A percentile compares a stretch with the other conserved stretches of the same genome.
phyloP scores from a whole-genome alignment of 2,329 filamentous ascomycete species.

The Nemania sp. region DNA sequence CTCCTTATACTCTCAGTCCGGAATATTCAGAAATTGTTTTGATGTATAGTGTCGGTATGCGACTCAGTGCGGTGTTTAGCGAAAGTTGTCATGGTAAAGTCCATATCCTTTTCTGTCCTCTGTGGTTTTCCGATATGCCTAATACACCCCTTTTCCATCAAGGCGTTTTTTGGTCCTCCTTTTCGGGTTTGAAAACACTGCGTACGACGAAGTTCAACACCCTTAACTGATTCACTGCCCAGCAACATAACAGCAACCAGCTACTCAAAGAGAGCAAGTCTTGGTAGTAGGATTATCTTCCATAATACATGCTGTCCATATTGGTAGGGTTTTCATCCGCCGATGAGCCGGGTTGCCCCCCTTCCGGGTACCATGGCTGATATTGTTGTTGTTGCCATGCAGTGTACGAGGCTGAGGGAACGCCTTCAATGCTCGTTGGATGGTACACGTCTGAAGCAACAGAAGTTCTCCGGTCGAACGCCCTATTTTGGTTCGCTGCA shows the following conservation, averaged over 20 bases:
- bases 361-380: conserved; percentile 41
- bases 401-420: conserved; percentile 44
- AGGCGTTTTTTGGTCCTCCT: neutral
- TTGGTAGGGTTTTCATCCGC: conserved; percentile 28
- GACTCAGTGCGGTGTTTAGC: too few relatives aligned
- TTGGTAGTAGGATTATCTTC: conserved; percentile 2
- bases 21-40: too few relatives aligned
- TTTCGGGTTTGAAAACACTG: too few relatives aligned
- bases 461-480: conserved; percentile 50
- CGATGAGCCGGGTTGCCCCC: conserved; percentile 32
- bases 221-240: neutral
- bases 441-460: conserved; percentile 50
- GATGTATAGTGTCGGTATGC: too few relatives aligned
- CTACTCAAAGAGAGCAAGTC: neutral
- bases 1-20: too few relatives aligned
- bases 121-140: too few relatives aligned
- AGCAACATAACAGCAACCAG: neutral
- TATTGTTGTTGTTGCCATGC: conserved; percentile 51
- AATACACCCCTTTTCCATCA: too few relatives aligned
- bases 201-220: too few relatives aligned
- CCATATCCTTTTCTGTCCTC: too few relatives aligned
- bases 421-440: conserved; percentile 31
- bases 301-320: conserved; percentile 20
- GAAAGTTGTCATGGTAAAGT: too few relatives aligned
- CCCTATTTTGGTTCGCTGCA: conserved; percentile 40